Conservation (phyloP, 2,329 filamentous ascomycete species). For the Conoideocrella luteorostrata region DNA sequence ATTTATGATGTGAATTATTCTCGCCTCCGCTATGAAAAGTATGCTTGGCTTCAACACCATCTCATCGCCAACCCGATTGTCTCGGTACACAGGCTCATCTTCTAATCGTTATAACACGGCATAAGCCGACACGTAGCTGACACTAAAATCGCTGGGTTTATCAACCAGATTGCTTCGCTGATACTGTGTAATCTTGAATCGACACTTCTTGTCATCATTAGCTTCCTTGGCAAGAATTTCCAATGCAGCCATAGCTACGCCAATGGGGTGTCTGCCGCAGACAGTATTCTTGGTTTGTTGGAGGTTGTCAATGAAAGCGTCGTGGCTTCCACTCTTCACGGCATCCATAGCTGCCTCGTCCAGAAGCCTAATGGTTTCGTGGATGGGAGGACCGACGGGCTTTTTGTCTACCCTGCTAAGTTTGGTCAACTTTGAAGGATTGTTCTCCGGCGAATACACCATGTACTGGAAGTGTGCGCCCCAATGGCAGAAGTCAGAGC, state of each 20-base stretch:
- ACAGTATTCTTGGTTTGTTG: constrained; percentile 79
- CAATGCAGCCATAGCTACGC: constrained; percentile 82
- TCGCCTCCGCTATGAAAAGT: too few species aligned
- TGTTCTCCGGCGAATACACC: constrained; percentile 54
- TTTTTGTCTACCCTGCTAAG: constrained; percentile 25
- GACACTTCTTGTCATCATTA: constrained; percentile 36
- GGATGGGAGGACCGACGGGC: constrained; percentile 50
- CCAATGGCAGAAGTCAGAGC: constrained; percentile 98
- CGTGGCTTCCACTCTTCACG: constrained; percentile 69
- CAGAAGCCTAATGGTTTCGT: constrained; percentile 76
- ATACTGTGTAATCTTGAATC: constrained; percentile 78
- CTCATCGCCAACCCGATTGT: too few species aligned
- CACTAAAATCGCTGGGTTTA: constrained; percentile 67
- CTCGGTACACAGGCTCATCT: background rate
- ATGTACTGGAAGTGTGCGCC: constrained; percentile 75
- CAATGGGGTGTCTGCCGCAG: constrained; percentile 91
- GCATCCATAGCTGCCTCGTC: constrained; percentile 81
- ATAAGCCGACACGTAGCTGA: constrained; percentile 93
- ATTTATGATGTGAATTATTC: too few species aligned
- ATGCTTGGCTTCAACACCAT: too few species aligned
- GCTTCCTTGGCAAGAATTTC: constrained; percentile 51
- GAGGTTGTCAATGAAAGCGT: constrained; percentile 63
- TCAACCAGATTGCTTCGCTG: constrained; percentile 74
- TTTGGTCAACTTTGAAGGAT: constrained; percentile 32
- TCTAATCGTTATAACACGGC: constrained; percentile 53